Evolutionary conservation across 306 rosid species (phyloP).

Genomic region (Malus domestica): ASM211411v1 NC_041804.1:15582001-15582500

Average conservation of each 20-base stretch:
- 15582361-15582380: neutral
- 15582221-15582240: neutral
- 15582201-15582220: neutral
- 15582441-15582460: constrained; percentile 1
- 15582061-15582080: neutral
- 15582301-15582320: neutral
- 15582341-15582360: neutral
- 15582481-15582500: constrained; percentile 88
- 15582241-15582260: neutral
- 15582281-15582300: neutral
- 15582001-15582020: neutral
- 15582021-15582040: neutral
- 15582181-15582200: neutral
- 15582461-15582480: constrained; percentile 44
- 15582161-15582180: no score
- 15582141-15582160: neutral
- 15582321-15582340: neutral
- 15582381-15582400: neutral
- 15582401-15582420: neutral
- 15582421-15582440: neutral
- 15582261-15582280: neutral
- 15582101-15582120: neutral
- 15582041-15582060: neutral
- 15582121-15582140: neutral
- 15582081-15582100: neutral